Conservation (phyloP, 805 yeast genomes). For the Lipomyces starkeyi region DNA sequence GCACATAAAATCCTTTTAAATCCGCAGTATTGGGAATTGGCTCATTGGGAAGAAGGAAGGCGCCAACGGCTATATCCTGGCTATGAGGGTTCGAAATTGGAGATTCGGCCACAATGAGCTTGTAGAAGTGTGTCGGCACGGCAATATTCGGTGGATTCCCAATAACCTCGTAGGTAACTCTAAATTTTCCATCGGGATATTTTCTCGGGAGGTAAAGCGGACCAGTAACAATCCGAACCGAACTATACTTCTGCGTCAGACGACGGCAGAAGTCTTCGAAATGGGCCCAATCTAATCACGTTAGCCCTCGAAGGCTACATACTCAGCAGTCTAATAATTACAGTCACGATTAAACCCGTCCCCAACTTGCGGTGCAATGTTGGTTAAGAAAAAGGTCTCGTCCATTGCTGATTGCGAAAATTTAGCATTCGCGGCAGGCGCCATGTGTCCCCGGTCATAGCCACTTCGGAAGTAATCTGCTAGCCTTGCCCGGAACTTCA, state of each 20-base stretch:
- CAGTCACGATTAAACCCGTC: constrained; percentile 94
- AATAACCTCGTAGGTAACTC: constrained; percentile 87
- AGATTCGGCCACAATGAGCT: constrained; percentile 82
- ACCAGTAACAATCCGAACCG: constrained; percentile 89
- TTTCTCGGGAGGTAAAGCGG: constrained; percentile 86
- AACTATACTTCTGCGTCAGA: constrained; percentile 69
- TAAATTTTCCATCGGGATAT: constrained; percentile 81
- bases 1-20: constrained; percentile 79
- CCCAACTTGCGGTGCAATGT: constrained; percentile 97
- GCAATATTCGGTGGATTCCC: constrained; percentile 97
- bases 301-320: not conserved
- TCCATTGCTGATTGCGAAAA: constrained; percentile 91
- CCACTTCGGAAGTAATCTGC: constrained; percentile 93
- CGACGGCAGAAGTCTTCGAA: constrained; percentile 87
- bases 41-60: constrained; percentile 93
- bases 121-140: constrained; percentile 97
- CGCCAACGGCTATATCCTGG: constrained; percentile 70
- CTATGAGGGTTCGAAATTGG: constrained; percentile 48
- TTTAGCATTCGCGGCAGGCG: constrained; percentile 97
- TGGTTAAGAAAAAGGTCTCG: constrained; percentile 87
- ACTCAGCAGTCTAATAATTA: constrained; percentile 10
- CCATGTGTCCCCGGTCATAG: constrained; percentile 86
- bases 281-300: constrained; percentile 78
- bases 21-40: constrained; percentile 73
- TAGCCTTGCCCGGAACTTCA: constrained; percentile 72